These are phyloP conservation scores for Tetracladium setigerum DNA, from an alignment of 495 filamentous ascomycete genomes.

Conservation along the genomic window DNA sequence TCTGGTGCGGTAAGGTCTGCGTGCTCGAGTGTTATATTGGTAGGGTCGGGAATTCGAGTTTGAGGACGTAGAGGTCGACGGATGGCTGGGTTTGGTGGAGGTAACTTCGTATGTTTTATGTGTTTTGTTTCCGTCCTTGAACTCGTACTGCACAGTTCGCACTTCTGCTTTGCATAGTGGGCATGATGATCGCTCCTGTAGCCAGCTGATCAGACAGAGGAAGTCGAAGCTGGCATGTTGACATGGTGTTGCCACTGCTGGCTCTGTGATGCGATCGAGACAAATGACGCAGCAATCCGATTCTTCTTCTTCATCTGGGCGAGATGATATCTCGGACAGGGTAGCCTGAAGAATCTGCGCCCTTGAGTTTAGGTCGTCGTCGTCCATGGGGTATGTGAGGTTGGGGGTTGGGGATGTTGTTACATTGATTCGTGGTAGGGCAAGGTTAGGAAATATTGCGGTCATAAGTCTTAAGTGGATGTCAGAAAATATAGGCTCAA, in stretches of 20 bases:
- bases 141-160: slow-evolving; percentile 60
- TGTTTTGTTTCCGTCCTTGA: slow-evolving; percentile 23
- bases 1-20: slow-evolving; percentile 19
- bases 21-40: slow-evolving; percentile 8
- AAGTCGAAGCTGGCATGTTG: slow-evolving; percentile 77
- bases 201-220: slow-evolving; percentile 76
- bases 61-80: slow-evolving; percentile 10
- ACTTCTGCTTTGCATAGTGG: slow-evolving; percentile 72
- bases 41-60: slow-evolving; percentile 2
- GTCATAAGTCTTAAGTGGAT: too few species aligned
- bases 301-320: slow-evolving; percentile 19
- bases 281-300: slow-evolving; percentile 61
- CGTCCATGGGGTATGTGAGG: slow-evolving; percentile 8
- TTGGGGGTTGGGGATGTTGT: background rate
- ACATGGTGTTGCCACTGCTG: slow-evolving; percentile 66
- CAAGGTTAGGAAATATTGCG: too few species aligned
- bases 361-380: slow-evolving; percentile 26
- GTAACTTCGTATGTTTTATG: slow-evolving; percentile 48
- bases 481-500: too few species aligned
- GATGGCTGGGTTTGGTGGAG: slow-evolving; percentile 24
- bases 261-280: slow-evolving; percentile 64
- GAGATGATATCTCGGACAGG: slow-evolving; percentile 34
- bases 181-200: slow-evolving; percentile 57
- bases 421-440: too few species aligned
- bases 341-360: slow-evolving; percentile 38